These are phyloP conservation scores for Nematocida displodere DNA, from an alignment of 371 early-diverging fungal species.

Conservation along the genomic window DNA sequence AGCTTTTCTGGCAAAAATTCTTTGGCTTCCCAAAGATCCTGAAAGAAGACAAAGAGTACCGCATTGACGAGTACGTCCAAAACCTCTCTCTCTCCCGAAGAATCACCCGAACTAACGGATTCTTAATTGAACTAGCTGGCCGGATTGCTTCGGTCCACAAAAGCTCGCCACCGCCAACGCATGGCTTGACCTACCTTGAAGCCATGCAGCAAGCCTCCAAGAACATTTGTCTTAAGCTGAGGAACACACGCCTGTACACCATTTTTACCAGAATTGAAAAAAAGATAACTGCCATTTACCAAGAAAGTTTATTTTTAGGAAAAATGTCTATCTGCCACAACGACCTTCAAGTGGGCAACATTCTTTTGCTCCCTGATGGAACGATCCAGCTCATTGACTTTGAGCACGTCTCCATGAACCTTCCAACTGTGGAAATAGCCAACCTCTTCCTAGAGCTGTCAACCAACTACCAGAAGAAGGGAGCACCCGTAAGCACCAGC, in stretches of 20 bases:
- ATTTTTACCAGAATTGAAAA: conserved; percentile 30
- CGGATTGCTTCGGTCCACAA: not conserved
- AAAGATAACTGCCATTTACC: not conserved
- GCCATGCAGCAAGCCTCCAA: not conserved
- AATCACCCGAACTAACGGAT: not conserved
- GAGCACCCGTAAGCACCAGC: conserved; percentile 3
- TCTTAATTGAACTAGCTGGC: not conserved
- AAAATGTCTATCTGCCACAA: conserved; percentile 5
- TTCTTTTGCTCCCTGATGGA: conserved; percentile 10
- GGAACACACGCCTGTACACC: not conserved
- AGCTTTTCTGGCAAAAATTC: conserved; percentile 32
- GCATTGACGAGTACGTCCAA: conserved; percentile 42
- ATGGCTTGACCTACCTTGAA: not conserved
- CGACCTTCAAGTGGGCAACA: conserved; percentile 46
- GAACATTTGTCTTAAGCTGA: not conserved
- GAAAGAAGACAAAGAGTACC: not conserved
- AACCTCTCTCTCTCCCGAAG: not conserved
- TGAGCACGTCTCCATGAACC: conserved; percentile 35
- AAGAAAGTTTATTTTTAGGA: not conserved
- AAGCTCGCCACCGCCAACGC: not conserved
- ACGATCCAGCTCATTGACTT: conserved; percentile 13
- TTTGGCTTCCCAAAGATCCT: conserved; percentile 18
- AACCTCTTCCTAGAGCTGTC: conserved; percentile 16
- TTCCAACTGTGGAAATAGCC: conserved; percentile 20
- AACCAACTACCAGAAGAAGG: conserved; percentile 10